Percentiles rank a stretch among this genome's conserved stretches.
Evolutionary conservation across 257 asterid species (phyloP).

Genomic region (Avicennia marina): DNA sequence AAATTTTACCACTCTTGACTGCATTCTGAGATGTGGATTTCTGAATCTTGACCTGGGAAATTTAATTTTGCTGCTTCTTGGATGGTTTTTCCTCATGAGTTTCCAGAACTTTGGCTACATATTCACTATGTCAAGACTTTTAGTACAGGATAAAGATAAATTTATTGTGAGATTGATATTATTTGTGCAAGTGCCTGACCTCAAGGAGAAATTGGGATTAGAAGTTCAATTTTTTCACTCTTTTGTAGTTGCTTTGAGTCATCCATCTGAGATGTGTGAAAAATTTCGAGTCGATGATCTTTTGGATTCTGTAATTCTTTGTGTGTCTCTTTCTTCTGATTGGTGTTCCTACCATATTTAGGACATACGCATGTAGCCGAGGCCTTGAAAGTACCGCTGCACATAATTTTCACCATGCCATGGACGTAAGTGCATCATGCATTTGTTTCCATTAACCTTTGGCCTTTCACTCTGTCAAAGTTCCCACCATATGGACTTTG

Average conservation of each 20-base stretch:
- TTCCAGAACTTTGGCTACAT: neutral
- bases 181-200: neutral
- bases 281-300: too few relatives aligned
- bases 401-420: slow-evolving; percentile 92
- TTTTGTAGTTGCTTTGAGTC: too few relatives aligned
- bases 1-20: neutral
- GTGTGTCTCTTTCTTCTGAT: neutral
- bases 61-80: neutral
- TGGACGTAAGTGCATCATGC: slow-evolving; percentile 73
- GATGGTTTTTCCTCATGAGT: neutral
- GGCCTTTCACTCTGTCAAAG: neutral
- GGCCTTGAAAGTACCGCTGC: slow-evolving; percentile 78
- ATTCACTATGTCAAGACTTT: neutral
- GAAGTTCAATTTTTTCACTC: neutral
- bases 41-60: neutral
- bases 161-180: neutral
- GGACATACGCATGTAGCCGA: slow-evolving; percentile 93
- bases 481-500: neutral
- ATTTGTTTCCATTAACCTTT: slow-evolving; percentile 1
- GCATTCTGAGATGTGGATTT: neutral
- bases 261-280: too few relatives aligned
- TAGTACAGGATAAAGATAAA: neutral
- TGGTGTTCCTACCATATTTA: slow-evolving; percentile 24
- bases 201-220: neutral
- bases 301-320: neutral